Evolutionary conservation across 257 asterid genomes (phyloP).

Genomic region (Gynochthodes officinalis): DNA sequence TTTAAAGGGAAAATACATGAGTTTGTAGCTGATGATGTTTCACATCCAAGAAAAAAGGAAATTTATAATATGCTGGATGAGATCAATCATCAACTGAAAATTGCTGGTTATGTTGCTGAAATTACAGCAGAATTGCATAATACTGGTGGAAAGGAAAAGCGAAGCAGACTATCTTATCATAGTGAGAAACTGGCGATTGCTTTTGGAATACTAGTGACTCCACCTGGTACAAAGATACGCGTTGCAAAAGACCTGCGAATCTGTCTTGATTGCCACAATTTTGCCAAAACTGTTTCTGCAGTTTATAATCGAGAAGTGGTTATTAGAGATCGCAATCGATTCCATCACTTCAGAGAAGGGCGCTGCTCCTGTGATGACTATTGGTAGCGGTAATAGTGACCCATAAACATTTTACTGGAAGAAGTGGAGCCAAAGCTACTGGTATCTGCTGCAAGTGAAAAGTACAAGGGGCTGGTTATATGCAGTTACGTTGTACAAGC

Average conservation of each 20-base stretch:
- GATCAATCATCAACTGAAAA: constrained; percentile 73
- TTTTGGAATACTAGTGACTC: constrained; percentile 67
- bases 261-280: constrained; percentile 80
- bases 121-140: constrained; percentile 47
- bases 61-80: constrained; percentile 61
- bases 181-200: constrained; percentile 94
- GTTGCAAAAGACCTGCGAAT: constrained; percentile 73
- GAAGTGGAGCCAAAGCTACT: not conserved
- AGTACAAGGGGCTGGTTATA: too few species aligned
- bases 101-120: constrained; percentile 76
- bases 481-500: not conserved
- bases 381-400: constrained; percentile 40
- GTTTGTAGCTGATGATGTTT: constrained; percentile 62
- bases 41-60: constrained; percentile 53
- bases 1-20: constrained; percentile 59
- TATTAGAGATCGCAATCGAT: constrained; percentile 65
- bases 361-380: constrained; percentile 75
- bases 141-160: constrained; percentile 27
- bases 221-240: constrained; percentile 69
- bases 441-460: too few species aligned
- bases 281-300: constrained; percentile 53
- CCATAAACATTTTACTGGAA: not conserved
- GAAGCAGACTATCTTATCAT: constrained; percentile 46
- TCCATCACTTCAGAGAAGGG: constrained; percentile 73
- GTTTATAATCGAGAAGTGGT: constrained; percentile 67